Evolutionary conservation across 106 monocot species (phyloP), one percentile per base, ranked within the genome.

Genomic region (Dioscorea alata): DNA sequence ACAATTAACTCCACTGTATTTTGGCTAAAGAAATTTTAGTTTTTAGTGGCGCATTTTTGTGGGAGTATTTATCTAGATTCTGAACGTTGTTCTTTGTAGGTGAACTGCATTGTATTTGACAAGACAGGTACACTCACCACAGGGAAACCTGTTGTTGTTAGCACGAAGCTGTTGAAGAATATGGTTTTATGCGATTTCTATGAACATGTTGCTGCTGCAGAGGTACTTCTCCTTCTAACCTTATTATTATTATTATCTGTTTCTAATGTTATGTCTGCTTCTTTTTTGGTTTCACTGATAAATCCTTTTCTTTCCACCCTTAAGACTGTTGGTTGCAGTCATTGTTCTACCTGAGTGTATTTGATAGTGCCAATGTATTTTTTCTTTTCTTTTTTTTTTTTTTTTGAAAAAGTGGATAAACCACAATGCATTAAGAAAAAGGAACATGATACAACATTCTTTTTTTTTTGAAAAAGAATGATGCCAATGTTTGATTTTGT

Each of bases 81-180:
- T 23, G 22, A 59, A n/a, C 49, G 0, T 49, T 64, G 5, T 20
- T 49, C 35, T 42, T 68, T 73, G 53, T 64, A 94, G 94, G 90
- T 94, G 59, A 81, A 90, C 54, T 94, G 94, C 73, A 77, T 94
- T 73, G 81, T 94, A 21, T 90, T 94, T 67, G 94, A 94, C 69
- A 94, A 90, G 77, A 94, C 94, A 13, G 94, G 94, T 17, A 94
- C 94, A 19, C 83, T 94, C 64, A 94, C 94, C 22, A 78, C 71
- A 8, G 94, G 94, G 62, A 94, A 88, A 72, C 90, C 94, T 49
- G 79, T 81, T 61, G 85, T 94, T 69, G 88, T 88, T 18, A 75
- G 58, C 35, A 94, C 85, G 34, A 88, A 66, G 60, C 87, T 94
- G 23, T 66, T 94, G n/a, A 94, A 83, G 59, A 83, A 81, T 49